A percentile compares a stretch with the other conserved stretches of the same genome.
Evolutionary conservation across 2,329 filamentous ascomycete species (phyloP).

Genomic region (Aspergillus sp.): DNA sequence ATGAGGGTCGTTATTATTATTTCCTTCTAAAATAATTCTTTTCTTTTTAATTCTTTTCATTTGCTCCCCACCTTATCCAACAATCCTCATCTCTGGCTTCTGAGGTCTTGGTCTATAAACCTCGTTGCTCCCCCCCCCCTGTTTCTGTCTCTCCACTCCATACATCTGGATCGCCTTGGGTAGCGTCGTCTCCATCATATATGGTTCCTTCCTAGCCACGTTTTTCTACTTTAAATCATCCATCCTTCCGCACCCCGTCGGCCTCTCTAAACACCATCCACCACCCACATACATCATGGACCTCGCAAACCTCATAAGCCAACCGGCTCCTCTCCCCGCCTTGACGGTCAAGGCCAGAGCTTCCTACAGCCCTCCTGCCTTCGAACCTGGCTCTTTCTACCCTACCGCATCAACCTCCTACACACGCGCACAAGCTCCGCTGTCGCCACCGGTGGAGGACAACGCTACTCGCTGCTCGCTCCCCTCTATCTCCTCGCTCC

Average conservation of each 20-base stretch:
- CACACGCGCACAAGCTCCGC: slow-evolving; percentile 38
- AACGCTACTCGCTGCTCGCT: slow-evolving; percentile 77
- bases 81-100: slow-evolving; percentile 19
- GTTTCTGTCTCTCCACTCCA: slow-evolving; percentile 12
- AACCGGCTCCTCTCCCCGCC: slow-evolving; percentile 28
- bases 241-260: slow-evolving; percentile 3
- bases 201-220: slow-evolving; percentile 19
- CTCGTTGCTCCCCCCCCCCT: slow-evolving; percentile 18
- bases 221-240: slow-evolving; percentile 13
- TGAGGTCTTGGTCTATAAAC: slow-evolving; percentile 27
- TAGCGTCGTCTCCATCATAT: slow-evolving; percentile 20
- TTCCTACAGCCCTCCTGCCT: slow-evolving; percentile 23
- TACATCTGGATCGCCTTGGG: slow-evolving; percentile 14
- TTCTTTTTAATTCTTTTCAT: slow-evolving; percentile 11
- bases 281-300: slow-evolving; percentile 34
- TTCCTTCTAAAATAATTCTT: neutral
- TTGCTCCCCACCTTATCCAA: slow-evolving; percentile 26
- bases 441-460: slow-evolving; percentile 49
- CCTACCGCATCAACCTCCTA: slow-evolving; percentile 29
- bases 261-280: slow-evolving; percentile 1
- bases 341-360: slow-evolving; percentile 21
- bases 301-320: slow-evolving; percentile 40
- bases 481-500: slow-evolving; percentile 89
- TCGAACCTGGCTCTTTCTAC: slow-evolving; percentile 28
- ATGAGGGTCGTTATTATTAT: slow-evolving; percentile 14